Base-by-base conservation (phyloP, 352 stramenopile species). In the Aphanomyces astaci region DNA sequence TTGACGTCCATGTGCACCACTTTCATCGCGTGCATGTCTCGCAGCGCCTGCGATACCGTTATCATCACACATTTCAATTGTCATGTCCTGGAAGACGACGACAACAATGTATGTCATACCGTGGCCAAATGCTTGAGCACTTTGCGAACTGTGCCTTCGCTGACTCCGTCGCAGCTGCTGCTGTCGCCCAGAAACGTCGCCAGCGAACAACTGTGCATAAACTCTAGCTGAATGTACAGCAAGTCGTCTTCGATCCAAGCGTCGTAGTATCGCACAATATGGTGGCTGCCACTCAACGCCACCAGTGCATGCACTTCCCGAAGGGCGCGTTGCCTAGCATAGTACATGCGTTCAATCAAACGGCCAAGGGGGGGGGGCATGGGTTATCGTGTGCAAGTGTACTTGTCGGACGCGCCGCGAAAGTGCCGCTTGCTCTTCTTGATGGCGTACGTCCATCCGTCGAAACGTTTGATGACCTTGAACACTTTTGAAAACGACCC, bases 1-100 rank as follows among this genome's bases (percentile, higher is more conserved):
- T 95, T 95, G 54, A 95, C 81, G 67, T 95, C 86, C 83, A 95
- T 89, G 69, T 95, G 86, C 24, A 91, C 86, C 70, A 95, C 90
- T 63, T 90, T 86, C 65, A 83, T 81, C 31, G 71, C 79, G 73
- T 95, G 86, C 77, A 95, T 88, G 59, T 93, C 84, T n/a, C 80
- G 76, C 33, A 95, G 75, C 30, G 80, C 86, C 73, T 88, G 25
- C 2, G 45, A 17, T 49, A 5, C 13, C 10, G 22, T 62, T 19
- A 53, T 7, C 4, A 5, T n/a, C 39, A 17, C 39, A 46, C 9
- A 17, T 45, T 36, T 19, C 9, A 30, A 57, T 39, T 45, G 25
- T 25, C 1, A 17, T 32, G 39, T 43, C 46, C 19, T 45, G 1
- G 31, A 0, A 30, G 39, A 33, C 15, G 28, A 63, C 25, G 54